phyloP scores from a whole-genome alignment of 352 stramenopile species.

The Aphanomyces cochlioides region DNA sequence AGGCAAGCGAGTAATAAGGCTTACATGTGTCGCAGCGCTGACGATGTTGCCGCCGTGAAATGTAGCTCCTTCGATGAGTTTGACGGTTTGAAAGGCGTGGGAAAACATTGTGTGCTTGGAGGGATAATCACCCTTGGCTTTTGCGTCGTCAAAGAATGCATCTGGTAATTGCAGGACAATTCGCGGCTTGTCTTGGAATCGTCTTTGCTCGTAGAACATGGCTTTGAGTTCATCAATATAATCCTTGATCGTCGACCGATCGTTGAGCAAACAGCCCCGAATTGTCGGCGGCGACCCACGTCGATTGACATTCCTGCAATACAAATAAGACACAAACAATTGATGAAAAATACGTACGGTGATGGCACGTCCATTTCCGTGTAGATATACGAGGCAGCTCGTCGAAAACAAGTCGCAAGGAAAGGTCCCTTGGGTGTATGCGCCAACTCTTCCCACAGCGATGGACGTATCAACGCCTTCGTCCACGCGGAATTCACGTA shows the following conservation, averaged over 20 bases:
- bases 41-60: too few species aligned
- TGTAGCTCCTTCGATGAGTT: constrained; percentile 10
- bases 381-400: constrained; percentile 80
- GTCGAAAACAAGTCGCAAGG: constrained; percentile 76
- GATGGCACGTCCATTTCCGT: constrained; percentile 82
- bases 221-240: constrained; percentile 79
- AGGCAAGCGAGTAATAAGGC: not conserved
- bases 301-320: constrained; percentile 77
- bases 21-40: constrained; percentile 19
- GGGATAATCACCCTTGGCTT: constrained; percentile 44
- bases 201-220: constrained; percentile 69
- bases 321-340: constrained; percentile 17
- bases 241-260: constrained; percentile 81
- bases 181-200: constrained; percentile 47
- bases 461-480: constrained; percentile 75
- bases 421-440: constrained; percentile 72
- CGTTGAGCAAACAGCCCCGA: constrained; percentile 72
- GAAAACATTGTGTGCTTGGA: constrained; percentile 69
- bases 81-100: constrained; percentile 45
- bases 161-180: constrained; percentile 44
- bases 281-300: constrained; percentile 79
- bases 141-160: constrained; percentile 51
- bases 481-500: constrained; percentile 68
- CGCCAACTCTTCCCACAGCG: constrained; percentile 77
- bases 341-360: constrained; percentile 45